Evolutionary conservation across 805 yeast genomes (phyloP).

Genomic region (Candida taoyuanica): DNA sequence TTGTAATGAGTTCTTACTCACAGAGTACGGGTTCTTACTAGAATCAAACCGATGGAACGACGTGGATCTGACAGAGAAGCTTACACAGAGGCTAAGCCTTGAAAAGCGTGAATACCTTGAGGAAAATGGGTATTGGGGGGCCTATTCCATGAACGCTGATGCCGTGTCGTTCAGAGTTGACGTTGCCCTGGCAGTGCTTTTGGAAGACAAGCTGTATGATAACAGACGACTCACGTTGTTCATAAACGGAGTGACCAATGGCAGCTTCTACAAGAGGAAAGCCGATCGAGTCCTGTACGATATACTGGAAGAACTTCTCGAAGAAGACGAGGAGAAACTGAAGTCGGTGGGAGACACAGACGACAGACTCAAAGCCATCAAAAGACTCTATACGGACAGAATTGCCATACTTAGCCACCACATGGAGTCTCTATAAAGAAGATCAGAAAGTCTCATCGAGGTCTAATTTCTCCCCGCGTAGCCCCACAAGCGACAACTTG

Average conservation of each 20-base stretch:
- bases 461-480: not conserved
- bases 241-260: constrained; percentile 43
- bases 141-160: constrained; percentile 55
- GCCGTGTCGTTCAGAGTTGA: constrained; percentile 68
- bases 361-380: constrained; percentile 17
- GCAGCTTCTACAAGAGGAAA: constrained; percentile 33
- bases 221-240: constrained; percentile 22
- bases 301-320: constrained; percentile 31
- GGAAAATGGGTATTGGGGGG: constrained; percentile 58
- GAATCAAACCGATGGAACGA: constrained; percentile 59
- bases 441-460: not conserved
- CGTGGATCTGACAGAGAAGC: constrained; percentile 52
- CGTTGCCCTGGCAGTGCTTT: constrained; percentile 63
- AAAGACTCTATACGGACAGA: constrained; percentile 15
- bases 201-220: constrained; percentile 21
- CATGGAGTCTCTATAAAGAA: constrained; percentile 7
- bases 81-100: constrained; percentile 34
- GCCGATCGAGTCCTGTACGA: constrained; percentile 29
- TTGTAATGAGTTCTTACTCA: constrained; percentile 71
- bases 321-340: constrained; percentile 24
- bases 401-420: constrained; percentile 8
- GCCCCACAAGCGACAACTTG: constrained; percentile 9
- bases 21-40: constrained; percentile 83
- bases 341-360: constrained; percentile 18
- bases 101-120: constrained; percentile 44